These are phyloP conservation scores for Chrysochromulina parva DNA, from an alignment of 78 protist genomes.

Conservation along the genomic window DNA sequence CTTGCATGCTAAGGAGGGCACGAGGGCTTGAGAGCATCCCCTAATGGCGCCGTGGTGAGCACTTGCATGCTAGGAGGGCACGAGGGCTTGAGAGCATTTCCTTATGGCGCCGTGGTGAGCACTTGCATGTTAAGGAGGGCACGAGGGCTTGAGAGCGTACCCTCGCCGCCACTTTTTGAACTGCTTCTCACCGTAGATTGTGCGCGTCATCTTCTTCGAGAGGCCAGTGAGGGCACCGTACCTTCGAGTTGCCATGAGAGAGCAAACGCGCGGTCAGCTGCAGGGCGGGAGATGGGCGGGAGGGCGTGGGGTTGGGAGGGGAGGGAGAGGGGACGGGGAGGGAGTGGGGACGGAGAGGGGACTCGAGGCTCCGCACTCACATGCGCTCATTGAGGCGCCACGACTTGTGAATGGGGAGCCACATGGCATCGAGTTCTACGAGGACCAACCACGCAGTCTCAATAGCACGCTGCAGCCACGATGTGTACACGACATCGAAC, in stretches of 20 bases:
- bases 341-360: too few relatives aligned
- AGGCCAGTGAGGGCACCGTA: neutral
- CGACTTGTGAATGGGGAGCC: neutral
- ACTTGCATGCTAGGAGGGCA: too few relatives aligned
- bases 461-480: slow-evolving; percentile 5
- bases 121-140: neutral
- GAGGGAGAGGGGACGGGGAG: too few relatives aligned
- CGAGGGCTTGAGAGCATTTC: too few relatives aligned
- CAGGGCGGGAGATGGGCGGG: too few relatives aligned
- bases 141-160: neutral
- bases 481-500: neutral
- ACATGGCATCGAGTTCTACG: neutral
- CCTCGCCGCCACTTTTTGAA: slow-evolving; percentile 6
- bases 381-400: slow-evolving; percentile 26
- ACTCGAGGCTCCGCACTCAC: neutral
- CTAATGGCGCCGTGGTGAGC: too few relatives aligned
- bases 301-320: too few relatives aligned
- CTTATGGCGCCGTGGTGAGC: too few relatives aligned
- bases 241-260: too few relatives aligned
- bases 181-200: slow-evolving; percentile 12
- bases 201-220: neutral
- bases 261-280: too few relatives aligned
- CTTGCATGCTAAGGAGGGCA: too few relatives aligned
- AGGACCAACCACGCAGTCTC: slow-evolving; percentile 23
- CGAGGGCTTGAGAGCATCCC: too few relatives aligned